These are phyloP conservation scores for Rhizophagus prolifer DNA, from an alignment of 192 early-diverging fungal species.

Conservation along the genomic window DNA sequence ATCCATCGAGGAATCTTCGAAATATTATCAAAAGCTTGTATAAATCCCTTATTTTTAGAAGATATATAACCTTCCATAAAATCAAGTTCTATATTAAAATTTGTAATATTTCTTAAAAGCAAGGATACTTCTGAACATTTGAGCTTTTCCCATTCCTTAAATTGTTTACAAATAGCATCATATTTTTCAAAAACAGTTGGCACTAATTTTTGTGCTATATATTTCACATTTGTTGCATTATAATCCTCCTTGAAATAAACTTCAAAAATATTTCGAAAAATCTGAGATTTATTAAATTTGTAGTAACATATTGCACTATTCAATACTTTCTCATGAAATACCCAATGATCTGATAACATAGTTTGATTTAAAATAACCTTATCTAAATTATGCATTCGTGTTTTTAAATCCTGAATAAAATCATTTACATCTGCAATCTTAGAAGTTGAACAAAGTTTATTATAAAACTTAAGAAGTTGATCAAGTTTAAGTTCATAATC, in stretches of 20 bases:
- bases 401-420: neutral
- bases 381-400: neutral
- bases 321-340: neutral
- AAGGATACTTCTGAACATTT: neutral
- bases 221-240: neutral
- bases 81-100: neutral
- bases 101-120: neutral
- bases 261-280: constrained; percentile 4
- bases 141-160: constrained; percentile 3
- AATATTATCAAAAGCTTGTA: neutral
- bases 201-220: neutral
- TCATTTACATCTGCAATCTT: neutral
- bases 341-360: neutral
- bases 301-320: neutral
- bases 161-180: neutral
- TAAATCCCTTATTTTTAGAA: neutral
- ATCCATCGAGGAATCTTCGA: neutral
- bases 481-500: neutral
- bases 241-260: neutral
- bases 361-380: neutral
- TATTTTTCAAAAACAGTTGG: neutral
- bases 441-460: neutral
- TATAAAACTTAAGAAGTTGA: neutral
- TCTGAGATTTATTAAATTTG: constrained; percentile 8
- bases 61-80: neutral